Percentiles rank a stretch among this genome's conserved stretches.
Conservation (phyloP, 495 filamentous ascomycete species). For the Xylaria curta region DNA sequence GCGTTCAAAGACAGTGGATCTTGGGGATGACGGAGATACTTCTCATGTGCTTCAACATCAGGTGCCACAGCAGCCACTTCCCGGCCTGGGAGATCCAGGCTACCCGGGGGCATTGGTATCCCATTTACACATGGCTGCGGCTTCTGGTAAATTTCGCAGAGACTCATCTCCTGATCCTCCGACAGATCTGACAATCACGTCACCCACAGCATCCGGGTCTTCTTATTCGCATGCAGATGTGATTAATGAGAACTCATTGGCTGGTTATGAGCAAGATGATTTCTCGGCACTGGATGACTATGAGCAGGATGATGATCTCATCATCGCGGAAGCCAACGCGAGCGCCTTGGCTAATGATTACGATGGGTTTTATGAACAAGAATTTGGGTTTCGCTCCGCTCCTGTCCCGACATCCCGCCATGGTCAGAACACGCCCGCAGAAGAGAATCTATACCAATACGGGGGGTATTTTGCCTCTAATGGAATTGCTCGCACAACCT, state of each 20-base stretch:
- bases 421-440: slow-evolving; percentile 39
- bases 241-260: slow-evolving; percentile 42
- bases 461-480: slow-evolving; percentile 91
- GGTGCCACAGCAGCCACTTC: slow-evolving; percentile 32
- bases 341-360: slow-evolving; percentile 89
- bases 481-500: slow-evolving; percentile 68
- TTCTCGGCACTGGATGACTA: slow-evolving; percentile 61
- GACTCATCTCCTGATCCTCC: slow-evolving; percentile 58
- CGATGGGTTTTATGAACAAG: slow-evolving; percentile 92
- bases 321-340: slow-evolving; percentile 94
- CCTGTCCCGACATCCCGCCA: slow-evolving; percentile 47
- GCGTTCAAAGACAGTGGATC: slow-evolving; percentile 27
- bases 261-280: slow-evolving; percentile 62
- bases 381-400: slow-evolving; percentile 97
- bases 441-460: slow-evolving; percentile 59
- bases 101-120: slow-evolving; percentile 70
- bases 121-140: slow-evolving; percentile 67
- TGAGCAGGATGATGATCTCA: slow-evolving; percentile 78
- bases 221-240: slow-evolving; percentile 37
- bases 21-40: slow-evolving; percentile 25
- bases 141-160: slow-evolving; percentile 71
- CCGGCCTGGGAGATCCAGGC: slow-evolving; percentile 53
- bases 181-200: slow-evolving; percentile 55
- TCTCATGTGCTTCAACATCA: slow-evolving; percentile 22
- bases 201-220: slow-evolving; percentile 47